These are phyloP conservation scores for Metschnikowia henanensis DNA, from an alignment of 805 yeast genomes.

Conservation along the genomic window DNA sequence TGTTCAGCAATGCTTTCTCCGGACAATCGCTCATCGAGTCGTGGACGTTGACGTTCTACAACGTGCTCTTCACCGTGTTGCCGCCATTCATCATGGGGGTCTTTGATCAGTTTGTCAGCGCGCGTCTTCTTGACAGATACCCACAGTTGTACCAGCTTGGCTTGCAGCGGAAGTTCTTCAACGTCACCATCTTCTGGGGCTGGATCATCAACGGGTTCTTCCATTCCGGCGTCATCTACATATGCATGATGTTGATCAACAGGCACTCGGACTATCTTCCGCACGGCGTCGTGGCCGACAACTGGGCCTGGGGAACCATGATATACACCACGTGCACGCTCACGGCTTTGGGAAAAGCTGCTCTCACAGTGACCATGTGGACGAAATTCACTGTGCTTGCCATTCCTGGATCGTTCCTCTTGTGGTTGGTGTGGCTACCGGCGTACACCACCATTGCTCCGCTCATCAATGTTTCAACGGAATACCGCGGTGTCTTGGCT, in stretches of 20 bases:
- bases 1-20: conserved; percentile 85
- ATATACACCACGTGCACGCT: conserved; percentile 83
- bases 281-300: conserved; percentile 73
- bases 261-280: conserved; percentile 63
- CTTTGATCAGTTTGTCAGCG: conserved; percentile 93
- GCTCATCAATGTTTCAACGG: conserved; percentile 72
- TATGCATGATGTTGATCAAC: conserved; percentile 70
- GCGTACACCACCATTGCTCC: conserved; percentile 87
- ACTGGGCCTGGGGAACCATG: conserved; percentile 96
- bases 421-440: conserved; percentile 90
- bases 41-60: conserved; percentile 96
- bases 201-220: conserved; percentile 96
- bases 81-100: conserved; percentile 98
- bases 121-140: conserved; percentile 83
- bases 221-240: conserved; percentile 83
- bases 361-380: conserved; percentile 89
- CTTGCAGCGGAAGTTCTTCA: conserved; percentile 84
- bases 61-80: conserved; percentile 88
- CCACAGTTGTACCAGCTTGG: conserved; percentile 93
- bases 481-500: conserved; percentile 76
- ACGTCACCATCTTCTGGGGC: conserved; percentile 92
- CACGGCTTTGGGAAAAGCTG: conserved; percentile 94
- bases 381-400: conserved; percentile 89
- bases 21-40: conserved; percentile 97
- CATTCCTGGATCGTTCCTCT: conserved; percentile 86